Base-by-base conservation (phyloP, 2,329 filamentous ascomycete species). In the Ceratocystis smalleyi region DNA sequence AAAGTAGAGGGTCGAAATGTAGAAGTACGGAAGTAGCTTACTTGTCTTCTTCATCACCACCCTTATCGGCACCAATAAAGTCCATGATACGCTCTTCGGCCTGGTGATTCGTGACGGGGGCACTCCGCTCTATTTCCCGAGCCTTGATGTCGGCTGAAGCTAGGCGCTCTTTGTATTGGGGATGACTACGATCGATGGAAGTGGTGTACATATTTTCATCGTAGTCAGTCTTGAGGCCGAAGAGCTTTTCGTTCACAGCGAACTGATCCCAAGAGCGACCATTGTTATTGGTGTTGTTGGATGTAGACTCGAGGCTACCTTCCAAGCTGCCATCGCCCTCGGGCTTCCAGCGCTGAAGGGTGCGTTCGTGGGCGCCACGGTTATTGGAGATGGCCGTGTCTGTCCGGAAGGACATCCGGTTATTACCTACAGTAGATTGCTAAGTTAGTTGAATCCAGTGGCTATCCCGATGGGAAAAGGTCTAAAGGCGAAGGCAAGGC, bases 121-220 rank as follows among this genome's bases (percentile, higher is more conserved):
- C 78, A 68, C 85, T 88, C 57, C 82, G 79, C 74, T 96, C 90
- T 69, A 99, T 99, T 74, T 97, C 92, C 67, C 88, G 84, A 24
- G 91, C 94, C 71, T 92, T 88, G 69, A 81, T 86, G 24, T 91
- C 90, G 1, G 91, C 94, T 43, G 85, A 82, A 2, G 88, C 90
- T 70, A 88, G 80, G 68, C 86, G 83, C 73, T 89, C 84, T 68
- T 83, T 85, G 74, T 95, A 96, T 63, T 87, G 80, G 0, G 94
- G 91, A 70, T 95, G 85, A 68, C 75, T 88, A 71, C 85, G 89
- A 74, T 99, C 84, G 71, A 99, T 95, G 49, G 83, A 77, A 8
- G 94, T 99, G 1, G 94, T 99, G 76, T 99, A 99, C 54, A 94
- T 84, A 69, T 89, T 91, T 75, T 97, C 94, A 71, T 97, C 85